Conservation (phyloP, 2,329 filamentous ascomycete genomes). For the Aureobasidium sp. region DNA sequence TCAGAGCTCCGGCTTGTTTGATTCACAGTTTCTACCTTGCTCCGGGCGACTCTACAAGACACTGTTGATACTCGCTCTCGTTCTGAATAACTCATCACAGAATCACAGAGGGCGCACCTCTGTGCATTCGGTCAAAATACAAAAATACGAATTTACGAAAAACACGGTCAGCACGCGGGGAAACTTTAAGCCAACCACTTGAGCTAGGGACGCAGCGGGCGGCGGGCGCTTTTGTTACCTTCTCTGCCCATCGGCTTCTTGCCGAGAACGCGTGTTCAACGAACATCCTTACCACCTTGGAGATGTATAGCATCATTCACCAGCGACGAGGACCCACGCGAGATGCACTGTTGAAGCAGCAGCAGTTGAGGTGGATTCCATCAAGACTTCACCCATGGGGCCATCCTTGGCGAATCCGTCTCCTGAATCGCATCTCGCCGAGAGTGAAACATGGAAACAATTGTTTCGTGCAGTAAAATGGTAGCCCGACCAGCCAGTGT, state of each 20-base stretch:
- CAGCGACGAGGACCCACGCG: background rate
- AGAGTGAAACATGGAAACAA: background rate
- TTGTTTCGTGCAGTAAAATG: background rate
- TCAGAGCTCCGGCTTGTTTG: background rate
- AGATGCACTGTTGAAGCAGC: background rate
- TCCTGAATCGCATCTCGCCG: constrained; percentile 1
- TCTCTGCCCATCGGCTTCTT: background rate
- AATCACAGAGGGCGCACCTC: background rate
- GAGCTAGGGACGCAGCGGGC: background rate
- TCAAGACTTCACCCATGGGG: background rate
- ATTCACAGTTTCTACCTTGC: background rate
- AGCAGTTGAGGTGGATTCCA: background rate
- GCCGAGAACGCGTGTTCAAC: constrained; percentile 1
- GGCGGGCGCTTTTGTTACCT: background rate
- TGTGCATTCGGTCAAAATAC: background rate
- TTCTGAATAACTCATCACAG: background rate
- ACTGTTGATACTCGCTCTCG: background rate
- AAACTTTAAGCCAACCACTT: background rate
- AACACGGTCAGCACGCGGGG: background rate
- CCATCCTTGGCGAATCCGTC: background rate
- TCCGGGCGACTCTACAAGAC: background rate
- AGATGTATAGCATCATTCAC: background rate
- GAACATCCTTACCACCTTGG: background rate
- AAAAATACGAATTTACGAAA: background rate
- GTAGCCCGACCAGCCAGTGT: background rate